Evolutionary conservation across 306 rosid genomes (phyloP), one percentile per base, ranked within the genome.

Genomic region (Dalbergia cochinchinensis): DNA sequence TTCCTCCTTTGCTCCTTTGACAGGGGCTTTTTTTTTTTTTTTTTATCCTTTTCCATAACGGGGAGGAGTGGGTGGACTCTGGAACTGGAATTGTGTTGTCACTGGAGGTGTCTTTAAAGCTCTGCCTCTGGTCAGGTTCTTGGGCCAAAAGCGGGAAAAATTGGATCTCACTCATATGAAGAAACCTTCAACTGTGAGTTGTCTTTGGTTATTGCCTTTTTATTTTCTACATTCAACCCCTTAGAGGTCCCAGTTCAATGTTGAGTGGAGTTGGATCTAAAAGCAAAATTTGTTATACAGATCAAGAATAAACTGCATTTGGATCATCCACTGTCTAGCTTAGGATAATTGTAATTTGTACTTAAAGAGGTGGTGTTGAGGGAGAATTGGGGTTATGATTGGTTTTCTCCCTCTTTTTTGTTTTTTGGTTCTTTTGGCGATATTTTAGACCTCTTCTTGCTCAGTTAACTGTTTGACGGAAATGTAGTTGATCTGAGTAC

Each of bases 81-180:
- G 31, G 31, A 26, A 26, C 65, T 63, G 45, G n/a, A 19, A 58
- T 50, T 80, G 42, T 1, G 20, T 69, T 58, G 42, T 70, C 15
- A 13, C 48, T 41, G 58, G 18, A 33, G 16, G 37, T 78, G 19
- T 6, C 54, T 59, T 65, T 20, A 48, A 48, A 51, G 67, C 70
- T 53, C 62, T 60, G 47, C 78, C 50, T 20, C 66, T 20, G 63
- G 26, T 77, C 18, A 18, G 71, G 66, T 76, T 68, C 69, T 85
- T 78, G 67, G 80, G 69, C 66, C 69, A 34, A 72, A 83, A 68
- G 67, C n/a, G 81, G 72, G 59, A 50, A 79, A 80, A 83, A 59
- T 11, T 62, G 86, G 90, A 91, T 91, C 93, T 85, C 87, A 86
- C 7, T 89, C 91, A 65, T 85, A 89, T 91, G 93, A 91, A 54